These are phyloP conservation scores for Saprolegnia diclina DNA, from an alignment of 352 stramenopile species.

Conservation along the genomic window DNA sequence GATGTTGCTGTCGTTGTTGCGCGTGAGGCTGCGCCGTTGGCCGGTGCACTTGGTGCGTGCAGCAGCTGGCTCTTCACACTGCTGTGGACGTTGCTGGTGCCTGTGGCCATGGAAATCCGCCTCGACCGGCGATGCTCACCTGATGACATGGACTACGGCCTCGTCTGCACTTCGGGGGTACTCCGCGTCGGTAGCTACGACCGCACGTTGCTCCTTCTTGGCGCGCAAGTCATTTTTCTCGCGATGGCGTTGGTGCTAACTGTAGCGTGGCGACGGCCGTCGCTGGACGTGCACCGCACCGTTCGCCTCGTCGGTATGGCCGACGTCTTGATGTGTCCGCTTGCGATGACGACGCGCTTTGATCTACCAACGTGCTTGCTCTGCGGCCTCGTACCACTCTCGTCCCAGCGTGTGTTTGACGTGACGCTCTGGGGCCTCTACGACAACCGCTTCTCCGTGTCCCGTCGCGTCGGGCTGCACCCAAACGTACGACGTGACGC, in stretches of 20 bases:
- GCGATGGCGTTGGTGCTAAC: neutral
- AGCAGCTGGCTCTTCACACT: neutral
- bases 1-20: neutral
- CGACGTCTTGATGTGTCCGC: neutral
- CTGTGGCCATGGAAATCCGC: neutral
- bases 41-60: neutral
- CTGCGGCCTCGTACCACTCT: constrained; percentile 7
- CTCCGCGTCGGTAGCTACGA: neutral
- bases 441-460: neutral
- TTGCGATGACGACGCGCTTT: neutral
- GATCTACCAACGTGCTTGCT: neutral
- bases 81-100: neutral
- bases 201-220: neutral
- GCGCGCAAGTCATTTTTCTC: neutral
- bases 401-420: neutral
- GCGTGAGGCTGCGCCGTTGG: neutral
- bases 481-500: too few relatives aligned
- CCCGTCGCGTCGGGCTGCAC: neutral
- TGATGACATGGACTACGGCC: constrained; percentile 6
- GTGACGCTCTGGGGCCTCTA: constrained; percentile 1
- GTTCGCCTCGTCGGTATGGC: neutral
- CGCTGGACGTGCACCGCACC: neutral
- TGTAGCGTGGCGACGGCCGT: neutral
- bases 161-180: neutral
- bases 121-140: neutral